phyloP scores from a whole-genome alignment of 2,329 filamentous ascomycete species.

The Graphilbum fragrans region DNA sequence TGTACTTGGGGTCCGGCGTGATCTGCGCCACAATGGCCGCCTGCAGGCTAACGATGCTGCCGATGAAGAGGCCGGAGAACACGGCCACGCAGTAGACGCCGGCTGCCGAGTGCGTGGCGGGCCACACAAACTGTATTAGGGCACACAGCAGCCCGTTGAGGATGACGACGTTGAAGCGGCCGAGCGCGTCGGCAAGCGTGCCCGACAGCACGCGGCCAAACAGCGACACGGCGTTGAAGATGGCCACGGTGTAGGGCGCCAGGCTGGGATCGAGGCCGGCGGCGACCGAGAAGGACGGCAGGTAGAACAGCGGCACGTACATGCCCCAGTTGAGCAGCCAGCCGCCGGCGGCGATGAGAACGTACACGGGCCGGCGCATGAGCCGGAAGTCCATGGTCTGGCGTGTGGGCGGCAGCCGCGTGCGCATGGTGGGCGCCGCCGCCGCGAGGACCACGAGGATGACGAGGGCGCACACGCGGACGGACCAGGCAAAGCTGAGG shows the following conservation, averaged over 20 bases:
- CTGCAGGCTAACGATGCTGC: constrained; percentile 3
- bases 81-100: constrained; percentile 2
- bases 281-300: constrained; percentile 38
- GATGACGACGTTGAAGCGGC: constrained; percentile 29
- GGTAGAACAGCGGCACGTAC: constrained; percentile 40
- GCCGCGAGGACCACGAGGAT: neutral
- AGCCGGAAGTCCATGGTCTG: constrained; percentile 22
- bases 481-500: constrained; percentile 3
- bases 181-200: constrained; percentile 34
- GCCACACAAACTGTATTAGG: constrained; percentile 11
- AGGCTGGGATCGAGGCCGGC: constrained; percentile 28
- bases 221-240: constrained; percentile 45
- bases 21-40: constrained; percentile 1
- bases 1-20: constrained; percentile 1
- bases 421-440: constrained; percentile 23
- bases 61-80: constrained; percentile 2
- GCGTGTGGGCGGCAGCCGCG: constrained; percentile 27
- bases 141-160: constrained; percentile 5
- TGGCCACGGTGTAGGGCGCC: constrained; percentile 48
- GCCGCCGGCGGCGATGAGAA: constrained; percentile 18
- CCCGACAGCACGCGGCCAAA: constrained; percentile 39
- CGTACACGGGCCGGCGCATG: constrained; percentile 42
- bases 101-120: neutral
- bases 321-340: constrained; percentile 22
- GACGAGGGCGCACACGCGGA: constrained; percentile 1